Conservation (phyloP, 768 basidiomycete species). For the Naganishia vishniacii region DNA sequence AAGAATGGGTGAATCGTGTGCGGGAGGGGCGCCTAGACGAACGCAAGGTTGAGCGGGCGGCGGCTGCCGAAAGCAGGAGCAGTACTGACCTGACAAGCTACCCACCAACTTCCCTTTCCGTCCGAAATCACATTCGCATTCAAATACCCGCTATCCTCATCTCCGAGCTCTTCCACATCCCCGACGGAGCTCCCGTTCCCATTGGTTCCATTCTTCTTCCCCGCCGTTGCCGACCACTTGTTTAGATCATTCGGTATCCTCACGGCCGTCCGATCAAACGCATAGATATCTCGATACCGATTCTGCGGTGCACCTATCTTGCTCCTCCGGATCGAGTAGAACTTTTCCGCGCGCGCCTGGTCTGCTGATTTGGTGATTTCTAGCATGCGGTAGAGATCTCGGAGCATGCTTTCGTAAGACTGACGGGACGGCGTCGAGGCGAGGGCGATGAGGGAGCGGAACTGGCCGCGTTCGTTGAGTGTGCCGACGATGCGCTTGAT, state of each 20-base stretch:
- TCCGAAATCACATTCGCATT: slow-evolving; percentile 47
- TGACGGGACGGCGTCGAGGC: background rate
- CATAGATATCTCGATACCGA: slow-evolving; percentile 43
- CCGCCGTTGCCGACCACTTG: background rate
- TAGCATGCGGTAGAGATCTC: background rate
- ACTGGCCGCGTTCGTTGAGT: slow-evolving; percentile 14
- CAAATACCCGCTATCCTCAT: slow-evolving; percentile 37
- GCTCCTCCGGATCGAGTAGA: slow-evolving; percentile 38
- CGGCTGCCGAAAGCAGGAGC: background rate
- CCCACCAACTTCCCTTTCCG: slow-evolving; percentile 42
- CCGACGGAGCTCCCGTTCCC: background rate
- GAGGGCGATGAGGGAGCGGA: background rate
- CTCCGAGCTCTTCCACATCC: slow-evolving; percentile 7
- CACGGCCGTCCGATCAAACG: slow-evolving; percentile 46
- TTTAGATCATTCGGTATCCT: slow-evolving; percentile 19
- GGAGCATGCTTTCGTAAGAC: background rate
- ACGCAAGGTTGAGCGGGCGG: background rate
- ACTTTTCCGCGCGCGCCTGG: slow-evolving; percentile 10
- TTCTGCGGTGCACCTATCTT: slow-evolving; percentile 30
- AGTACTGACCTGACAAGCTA: slow-evolving; percentile 45
- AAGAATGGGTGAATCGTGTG: slow-evolving; percentile 39
- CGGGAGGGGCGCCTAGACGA: slow-evolving; percentile 44
- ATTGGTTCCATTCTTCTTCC: no score
- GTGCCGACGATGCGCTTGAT: slow-evolving; percentile 5
- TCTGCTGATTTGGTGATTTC: background rate